phyloP scores from a whole-genome alignment of 140 eudicot species.

The Ambrosia hybrid region DNA sequence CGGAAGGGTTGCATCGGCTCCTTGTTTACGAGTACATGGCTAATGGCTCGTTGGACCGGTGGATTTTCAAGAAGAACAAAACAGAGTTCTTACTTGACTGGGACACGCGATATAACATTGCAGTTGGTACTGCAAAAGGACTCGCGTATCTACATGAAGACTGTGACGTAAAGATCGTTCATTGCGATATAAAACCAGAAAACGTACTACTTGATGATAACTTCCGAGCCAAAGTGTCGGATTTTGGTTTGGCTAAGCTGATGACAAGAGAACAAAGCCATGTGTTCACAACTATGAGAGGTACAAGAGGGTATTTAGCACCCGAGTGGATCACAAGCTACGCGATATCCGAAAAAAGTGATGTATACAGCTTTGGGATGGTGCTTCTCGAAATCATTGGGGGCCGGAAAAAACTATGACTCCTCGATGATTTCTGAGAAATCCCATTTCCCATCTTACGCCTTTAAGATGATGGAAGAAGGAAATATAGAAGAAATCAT shows the following conservation, averaged over 20 bases:
- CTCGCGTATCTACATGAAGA: constrained; percentile 88
- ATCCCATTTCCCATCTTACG: constrained; percentile 68
- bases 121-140: constrained; percentile 80
- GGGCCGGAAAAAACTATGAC: constrained; percentile 72
- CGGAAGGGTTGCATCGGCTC: constrained; percentile 74
- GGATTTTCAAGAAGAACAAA: constrained; percentile 66
- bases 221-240: constrained; percentile 74
- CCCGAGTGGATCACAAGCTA: constrained; percentile 88
- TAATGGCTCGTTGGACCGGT: constrained; percentile 72
- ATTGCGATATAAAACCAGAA: constrained; percentile 86
- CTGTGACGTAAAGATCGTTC: constrained; percentile 76
- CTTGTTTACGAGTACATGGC: constrained; percentile 85
- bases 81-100: constrained; percentile 61
- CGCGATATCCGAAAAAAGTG: constrained; percentile 83
- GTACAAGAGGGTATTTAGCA: constrained; percentile 85
- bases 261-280: constrained; percentile 89
- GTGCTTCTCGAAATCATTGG: constrained; percentile 78
- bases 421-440: constrained; percentile 53
- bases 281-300: constrained; percentile 67
- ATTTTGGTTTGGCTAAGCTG: constrained; percentile 86
- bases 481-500: constrained; percentile 58
- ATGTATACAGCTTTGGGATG: constrained; percentile 85
- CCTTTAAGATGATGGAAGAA: constrained; percentile 72
- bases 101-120: constrained; percentile 69
- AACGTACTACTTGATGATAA: constrained; percentile 75